phyloP scores from a whole-genome alignment of 768 basidiomycete genomes.

The Boletus subcaerulescens region DNA sequence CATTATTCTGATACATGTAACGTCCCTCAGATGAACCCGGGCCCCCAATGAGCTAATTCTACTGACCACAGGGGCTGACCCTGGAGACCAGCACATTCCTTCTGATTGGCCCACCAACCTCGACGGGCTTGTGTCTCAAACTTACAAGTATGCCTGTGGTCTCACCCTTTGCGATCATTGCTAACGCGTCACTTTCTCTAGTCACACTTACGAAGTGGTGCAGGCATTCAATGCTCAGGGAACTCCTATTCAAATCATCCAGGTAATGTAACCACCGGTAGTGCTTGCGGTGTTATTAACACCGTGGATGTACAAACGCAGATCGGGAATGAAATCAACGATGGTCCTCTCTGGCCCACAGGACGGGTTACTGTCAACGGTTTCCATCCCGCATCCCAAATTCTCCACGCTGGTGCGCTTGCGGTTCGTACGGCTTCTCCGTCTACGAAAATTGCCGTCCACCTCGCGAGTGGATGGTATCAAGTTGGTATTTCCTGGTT shows the following conservation, averaged over 20 bases:
- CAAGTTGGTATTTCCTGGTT: conserved; percentile 3
- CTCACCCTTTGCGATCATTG: not conserved
- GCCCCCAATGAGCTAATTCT: not conserved
- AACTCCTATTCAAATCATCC: conserved; percentile 9
- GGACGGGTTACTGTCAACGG: conserved; percentile 5
- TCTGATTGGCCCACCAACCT: conserved; percentile 13
- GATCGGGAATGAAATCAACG: conserved; percentile 14
- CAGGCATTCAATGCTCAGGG: conserved; percentile 5
- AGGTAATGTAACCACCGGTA: not conserved
- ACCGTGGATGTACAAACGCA: not conserved
- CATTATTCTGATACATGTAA: conserved; percentile 13
- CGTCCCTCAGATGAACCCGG: not conserved
- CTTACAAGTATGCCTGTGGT: conserved; percentile 5
- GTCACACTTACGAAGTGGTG: conserved; percentile 8
- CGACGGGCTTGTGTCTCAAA: conserved; percentile 1
- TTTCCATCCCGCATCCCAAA: conserved; percentile 13
- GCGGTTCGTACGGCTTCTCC: conserved; percentile 8
- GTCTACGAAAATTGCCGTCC: conserved; percentile 3
- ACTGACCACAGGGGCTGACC: conserved; percentile 5
- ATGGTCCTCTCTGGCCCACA: conserved; percentile 7
- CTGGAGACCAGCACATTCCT: conserved; percentile 9
- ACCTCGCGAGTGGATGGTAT: conserved; percentile 11
- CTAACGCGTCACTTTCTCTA: not conserved
- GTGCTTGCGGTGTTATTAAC: not conserved
- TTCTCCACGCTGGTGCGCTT: conserved; percentile 35